A percentile compares a stretch with the other conserved stretches of the same genome.
These are phyloP conservation scores for Phanerodontia chrysosporium DNA, from an alignment of 768 basidiomycete genomes.

Conservation along the genomic window DNA sequence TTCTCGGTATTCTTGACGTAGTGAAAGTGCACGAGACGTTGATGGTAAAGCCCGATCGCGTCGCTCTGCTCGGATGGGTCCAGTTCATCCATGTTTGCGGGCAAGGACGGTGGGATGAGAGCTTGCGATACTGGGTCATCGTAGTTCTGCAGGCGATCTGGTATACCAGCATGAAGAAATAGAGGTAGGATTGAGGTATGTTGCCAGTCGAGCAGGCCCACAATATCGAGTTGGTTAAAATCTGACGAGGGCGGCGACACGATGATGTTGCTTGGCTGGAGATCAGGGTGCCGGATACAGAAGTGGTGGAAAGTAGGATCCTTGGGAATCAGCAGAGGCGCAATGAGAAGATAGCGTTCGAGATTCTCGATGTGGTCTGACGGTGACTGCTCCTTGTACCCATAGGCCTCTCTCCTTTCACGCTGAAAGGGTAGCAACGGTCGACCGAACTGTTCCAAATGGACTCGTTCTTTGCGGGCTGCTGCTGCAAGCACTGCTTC, in stretches of 20 bases:
- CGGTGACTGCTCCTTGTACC: slow-evolving; percentile 39
- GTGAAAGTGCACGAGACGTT: slow-evolving; percentile 23
- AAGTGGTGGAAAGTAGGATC: slow-evolving; percentile 35
- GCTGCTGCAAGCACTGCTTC: slow-evolving; percentile 38
- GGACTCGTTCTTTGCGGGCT: slow-evolving; percentile 45
- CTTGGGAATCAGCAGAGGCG: slow-evolving; percentile 41
- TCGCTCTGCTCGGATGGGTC: slow-evolving; percentile 13
- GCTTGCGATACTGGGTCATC: slow-evolving; percentile 18
- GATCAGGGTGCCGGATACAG: slow-evolving; percentile 41
- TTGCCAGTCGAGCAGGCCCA: slow-evolving; percentile 26
- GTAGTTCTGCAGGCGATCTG: slow-evolving; percentile 20
- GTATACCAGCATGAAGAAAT: slow-evolving; percentile 22
- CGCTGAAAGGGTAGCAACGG: slow-evolving; percentile 41
- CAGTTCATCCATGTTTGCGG: slow-evolving; percentile 16
- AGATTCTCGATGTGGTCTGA: slow-evolving; percentile 46
- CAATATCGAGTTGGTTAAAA: slow-evolving; percentile 14
- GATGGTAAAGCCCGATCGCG: slow-evolving; percentile 15
- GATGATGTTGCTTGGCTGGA: slow-evolving; percentile 35
- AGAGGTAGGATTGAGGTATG: slow-evolving; percentile 22
- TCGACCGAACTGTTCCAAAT: slow-evolving; percentile 43
- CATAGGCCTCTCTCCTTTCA: slow-evolving; percentile 39
- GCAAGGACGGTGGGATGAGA: slow-evolving; percentile 18
- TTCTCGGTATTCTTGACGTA: slow-evolving; percentile 19
- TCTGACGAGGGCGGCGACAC: slow-evolving; percentile 16
- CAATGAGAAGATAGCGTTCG: slow-evolving; percentile 43